A percentile compares a stretch with the other conserved stretches of the same genome.
phyloP scores from a whole-genome alignment of 768 basidiomycete species.

The Suillus occidentalis region DNA sequence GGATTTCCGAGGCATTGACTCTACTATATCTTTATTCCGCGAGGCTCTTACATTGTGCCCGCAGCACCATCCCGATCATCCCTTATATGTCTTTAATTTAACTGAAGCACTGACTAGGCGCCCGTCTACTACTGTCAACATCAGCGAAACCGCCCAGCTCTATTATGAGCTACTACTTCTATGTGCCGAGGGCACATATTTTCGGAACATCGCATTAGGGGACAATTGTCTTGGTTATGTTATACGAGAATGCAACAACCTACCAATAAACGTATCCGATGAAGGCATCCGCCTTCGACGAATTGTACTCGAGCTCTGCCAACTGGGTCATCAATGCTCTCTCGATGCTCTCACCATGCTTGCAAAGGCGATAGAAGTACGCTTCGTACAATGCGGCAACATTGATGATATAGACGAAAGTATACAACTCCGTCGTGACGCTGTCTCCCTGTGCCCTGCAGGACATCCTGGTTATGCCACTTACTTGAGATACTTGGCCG shows the following conservation, averaged over 20 bases:
- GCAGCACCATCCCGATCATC: constrained; percentile 7
- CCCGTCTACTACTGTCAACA: constrained; percentile 13
- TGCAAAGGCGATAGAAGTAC: not conserved
- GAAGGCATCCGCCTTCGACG: not conserved
- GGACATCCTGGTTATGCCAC: constrained; percentile 7
- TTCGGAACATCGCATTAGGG: not conserved
- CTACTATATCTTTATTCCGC: not conserved
- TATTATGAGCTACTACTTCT: not conserved
- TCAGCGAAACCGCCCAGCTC: constrained; percentile 12
- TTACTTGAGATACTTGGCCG: constrained; percentile 13
- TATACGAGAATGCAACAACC: not conserved
- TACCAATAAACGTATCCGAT: not conserved
- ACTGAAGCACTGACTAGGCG: constrained; percentile 10
- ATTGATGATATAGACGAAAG: constrained; percentile 13
- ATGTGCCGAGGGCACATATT: not conserved
- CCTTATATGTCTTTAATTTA: constrained; percentile 13
- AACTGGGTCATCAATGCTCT: not conserved
- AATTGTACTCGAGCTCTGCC: not conserved
- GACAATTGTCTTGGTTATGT: not conserved
- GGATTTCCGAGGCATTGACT: not conserved
- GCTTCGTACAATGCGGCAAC: constrained; percentile 8
- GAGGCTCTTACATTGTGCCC: constrained; percentile 8
- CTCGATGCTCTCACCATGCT: not conserved
- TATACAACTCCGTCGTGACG: constrained; percentile 4
- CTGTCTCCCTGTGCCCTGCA: constrained; percentile 13